phyloP scores from a whole-genome alignment of 2,329 filamentous ascomycete genomes.

The Cryphonectria carpinicola region DNA sequence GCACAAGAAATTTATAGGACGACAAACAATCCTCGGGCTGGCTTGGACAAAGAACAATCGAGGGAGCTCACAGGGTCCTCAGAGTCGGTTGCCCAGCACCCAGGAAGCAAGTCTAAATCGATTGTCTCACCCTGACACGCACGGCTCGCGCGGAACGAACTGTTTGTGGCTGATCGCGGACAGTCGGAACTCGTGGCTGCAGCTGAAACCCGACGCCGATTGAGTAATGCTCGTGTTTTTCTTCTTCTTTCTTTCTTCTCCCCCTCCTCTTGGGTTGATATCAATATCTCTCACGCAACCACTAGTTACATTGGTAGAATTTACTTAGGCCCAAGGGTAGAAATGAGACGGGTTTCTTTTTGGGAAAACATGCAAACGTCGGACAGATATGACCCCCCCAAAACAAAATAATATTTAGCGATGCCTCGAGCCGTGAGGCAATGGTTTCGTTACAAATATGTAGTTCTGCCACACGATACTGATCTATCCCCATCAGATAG shows the following conservation, averaged over 20 bases:
- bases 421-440: neutral
- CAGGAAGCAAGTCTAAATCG: neutral
- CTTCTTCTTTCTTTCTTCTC: neutral
- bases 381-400: neutral
- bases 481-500: slow-evolving; percentile 34
- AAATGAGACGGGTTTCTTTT: neutral
- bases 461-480: neutral
- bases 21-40: neutral
- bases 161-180: neutral
- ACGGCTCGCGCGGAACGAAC: neutral
- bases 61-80: neutral
- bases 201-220: neutral
- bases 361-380: neutral
- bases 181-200: neutral
- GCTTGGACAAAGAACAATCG: neutral
- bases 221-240: neutral
- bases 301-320: neutral
- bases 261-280: too few relatives aligned
- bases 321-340: neutral
- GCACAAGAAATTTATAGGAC: neutral
- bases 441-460: neutral
- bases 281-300: neutral
- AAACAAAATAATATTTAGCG: neutral
- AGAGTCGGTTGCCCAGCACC: neutral
- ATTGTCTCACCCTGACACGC: neutral